Base-by-base conservation (phyloP, 164 flowering plant species). In the Buxus sempervirens region DNA sequence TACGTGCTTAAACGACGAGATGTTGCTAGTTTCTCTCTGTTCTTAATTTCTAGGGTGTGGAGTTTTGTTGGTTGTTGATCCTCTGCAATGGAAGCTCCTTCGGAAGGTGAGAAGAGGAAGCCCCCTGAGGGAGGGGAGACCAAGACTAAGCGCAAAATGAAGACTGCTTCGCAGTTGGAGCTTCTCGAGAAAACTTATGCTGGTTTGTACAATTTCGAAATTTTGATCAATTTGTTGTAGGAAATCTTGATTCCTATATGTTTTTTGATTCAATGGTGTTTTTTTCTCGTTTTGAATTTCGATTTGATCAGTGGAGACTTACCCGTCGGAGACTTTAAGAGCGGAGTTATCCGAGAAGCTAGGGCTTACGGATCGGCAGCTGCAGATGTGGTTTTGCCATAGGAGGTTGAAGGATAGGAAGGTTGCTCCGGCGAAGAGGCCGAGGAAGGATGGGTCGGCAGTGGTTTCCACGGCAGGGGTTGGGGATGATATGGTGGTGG, bases 361-460 rank as follows among this genome's bases (percentile, higher is more conserved):
- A 62, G 85, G 80, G 18, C 72, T 87, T 1, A 64, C 88, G 5
- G 89, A 87, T 71, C 66, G 91, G 69, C 89, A 85, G 49, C 74
- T 85, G 78, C 89, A 87, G 83, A 87, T 85, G 89, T 87, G 91
- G 91, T 87, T 87, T 64, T 87, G 91, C 58, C 91, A 87, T 66
- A 70, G 91, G 73, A 78, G 91, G 71, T 72, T 87, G 78, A 87
- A 83, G 82, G 86, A 85, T 65, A 83, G 82, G 77, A 85, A 83
- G 75, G 84, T 80, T 23, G 27, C 56, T 10, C 53, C 64, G 21
- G 72, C 5, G 28, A 58, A 58, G 60, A 23, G 60, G 60, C 60
- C 16, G 60, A 58, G 60, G 60, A 58, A 58, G 26, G 60, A 58
- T 53, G n/a, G 20, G 55, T 8, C 55, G 55, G 22, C 55, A 15